Evolutionary conservation across 202 grass and related monocot genomes (phyloP).

Genomic region (Cymbopogon flexuosus): DNA sequence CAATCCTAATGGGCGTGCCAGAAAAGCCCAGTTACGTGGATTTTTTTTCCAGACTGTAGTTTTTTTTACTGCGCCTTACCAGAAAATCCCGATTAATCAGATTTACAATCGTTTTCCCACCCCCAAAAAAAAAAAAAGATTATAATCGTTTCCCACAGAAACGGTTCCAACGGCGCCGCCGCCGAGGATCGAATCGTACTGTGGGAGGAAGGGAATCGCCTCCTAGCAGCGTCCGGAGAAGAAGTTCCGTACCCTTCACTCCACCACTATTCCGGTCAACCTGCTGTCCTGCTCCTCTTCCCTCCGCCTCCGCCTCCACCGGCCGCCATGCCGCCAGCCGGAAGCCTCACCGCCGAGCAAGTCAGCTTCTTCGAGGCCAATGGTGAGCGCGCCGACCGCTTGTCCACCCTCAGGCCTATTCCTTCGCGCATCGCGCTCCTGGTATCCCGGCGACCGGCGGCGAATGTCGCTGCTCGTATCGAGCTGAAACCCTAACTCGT

Average conservation of each 20-base stretch:
- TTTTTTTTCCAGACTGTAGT: too few species aligned
- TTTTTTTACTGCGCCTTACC: too few species aligned
- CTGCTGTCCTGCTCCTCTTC: neutral
- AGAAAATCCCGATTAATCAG: too few species aligned
- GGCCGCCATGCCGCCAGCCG: conserved; percentile 50
- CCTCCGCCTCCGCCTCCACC: neutral
- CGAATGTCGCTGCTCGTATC: neutral
- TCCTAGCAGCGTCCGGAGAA: neutral
- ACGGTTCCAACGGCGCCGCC: neutral
- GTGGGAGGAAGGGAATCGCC: too few species aligned
- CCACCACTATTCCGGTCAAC: neutral
- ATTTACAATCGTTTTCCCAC: too few species aligned
- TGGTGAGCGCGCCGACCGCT: conserved; percentile 33
- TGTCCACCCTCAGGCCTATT: neutral
- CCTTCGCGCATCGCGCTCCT: neutral
- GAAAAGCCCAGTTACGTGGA: neutral
- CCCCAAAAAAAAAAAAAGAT: too few species aligned
- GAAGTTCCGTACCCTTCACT: conserved; percentile 11
- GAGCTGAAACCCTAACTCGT: conserved; percentile 23
- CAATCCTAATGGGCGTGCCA: neutral
- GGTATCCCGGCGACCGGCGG: neutral
- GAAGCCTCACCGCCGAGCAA: conserved; percentile 62
- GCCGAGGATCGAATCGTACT: neutral
- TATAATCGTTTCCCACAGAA: neutral
- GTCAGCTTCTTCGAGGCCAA: conserved; percentile 65